These are phyloP conservation scores for Chlamydomonas sp. DNA, from an alignment of 139 green algal species.

Conservation along the genomic window DNA sequence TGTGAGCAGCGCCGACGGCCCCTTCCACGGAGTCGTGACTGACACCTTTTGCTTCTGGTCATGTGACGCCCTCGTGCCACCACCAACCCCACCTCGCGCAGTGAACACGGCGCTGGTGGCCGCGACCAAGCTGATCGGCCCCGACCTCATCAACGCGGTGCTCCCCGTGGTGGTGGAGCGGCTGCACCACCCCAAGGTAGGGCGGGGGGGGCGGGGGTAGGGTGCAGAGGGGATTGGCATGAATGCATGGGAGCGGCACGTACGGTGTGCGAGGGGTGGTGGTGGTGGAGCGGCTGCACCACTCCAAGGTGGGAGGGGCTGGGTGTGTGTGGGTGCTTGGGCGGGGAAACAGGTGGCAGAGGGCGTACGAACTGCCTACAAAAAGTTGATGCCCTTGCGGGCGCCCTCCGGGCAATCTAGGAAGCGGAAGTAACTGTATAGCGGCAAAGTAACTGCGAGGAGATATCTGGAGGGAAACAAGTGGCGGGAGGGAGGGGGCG, in stretches of 20 bases:
- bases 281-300: slow-evolving; percentile 51
- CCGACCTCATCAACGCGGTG: slow-evolving; percentile 91
- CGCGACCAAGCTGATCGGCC: slow-evolving; percentile 77
- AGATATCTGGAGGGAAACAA: too few relatives aligned
- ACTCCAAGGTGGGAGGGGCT: slow-evolving; percentile 43
- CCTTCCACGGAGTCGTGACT: too few relatives aligned
- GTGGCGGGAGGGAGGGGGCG: too few relatives aligned
- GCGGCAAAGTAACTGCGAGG: too few relatives aligned
- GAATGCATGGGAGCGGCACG: too few relatives aligned
- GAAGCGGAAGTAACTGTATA: too few relatives aligned
- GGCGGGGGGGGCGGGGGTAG: too few relatives aligned
- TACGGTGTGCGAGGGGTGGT: slow-evolving; percentile 7
- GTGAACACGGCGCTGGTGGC: slow-evolving; percentile 77
- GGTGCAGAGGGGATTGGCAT: too few relatives aligned
- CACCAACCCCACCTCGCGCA: neutral
- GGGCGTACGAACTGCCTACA: slow-evolving; percentile 7
- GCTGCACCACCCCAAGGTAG: slow-evolving; percentile 54
- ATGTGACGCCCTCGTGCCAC: neutral
- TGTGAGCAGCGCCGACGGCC: too few relatives aligned
- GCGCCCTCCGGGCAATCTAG: too few relatives aligned
- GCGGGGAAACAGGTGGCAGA: slow-evolving; percentile 35
- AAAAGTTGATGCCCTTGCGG: too few relatives aligned
- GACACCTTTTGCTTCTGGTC: neutral
- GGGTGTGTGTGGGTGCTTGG: too few relatives aligned
- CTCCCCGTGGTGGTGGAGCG: slow-evolving; percentile 67